Base-by-base conservation (phyloP, 768 basidiomycete species). In the Suillus bovinus region DNA sequence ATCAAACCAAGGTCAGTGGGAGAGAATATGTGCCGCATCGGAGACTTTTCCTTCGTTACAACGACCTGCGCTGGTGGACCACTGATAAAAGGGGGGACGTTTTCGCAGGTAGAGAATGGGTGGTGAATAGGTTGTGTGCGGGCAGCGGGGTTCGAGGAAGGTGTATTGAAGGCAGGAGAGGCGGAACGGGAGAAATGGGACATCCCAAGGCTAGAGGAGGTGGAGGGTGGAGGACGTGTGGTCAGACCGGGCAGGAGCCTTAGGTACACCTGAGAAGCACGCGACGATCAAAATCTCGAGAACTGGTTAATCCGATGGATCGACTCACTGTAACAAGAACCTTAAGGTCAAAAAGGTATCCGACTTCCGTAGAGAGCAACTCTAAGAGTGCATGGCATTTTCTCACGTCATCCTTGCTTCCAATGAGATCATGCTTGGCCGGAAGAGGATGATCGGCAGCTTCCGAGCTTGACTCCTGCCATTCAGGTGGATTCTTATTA, bases 351-450 rank as follows among this genome's bases (percentile, higher is more conserved):
- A 81, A 72, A 10, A 94, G 81, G 72, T 98, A 99, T 8, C 86
- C 86, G 22, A 86, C 79, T 78, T 99, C 96, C 1, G 94, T 96
- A 61, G 84, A 80, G 29, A 98, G 81, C 44, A 99, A 79, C 76
- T 98, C 96, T 66, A 86, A 81, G 56, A 98, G 82, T 7, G 93
- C 90, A 69, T 97, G 89, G 65, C 83, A 88, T 60, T 78, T 81
- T 55, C 86, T 72, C 16, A 79, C 66, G 39, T 78, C 70, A 54
- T 88, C 86, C 67, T 82, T 85, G 44, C 50, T 52, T 52, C 39
- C 42, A n/a, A 11, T 2, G 17, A 61, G 27, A 24, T 22, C 41
- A 20, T 33, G 22, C 17, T 60, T 46, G 17, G 13, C 31, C 58
- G 29, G 44, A 34, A 36, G 33, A 4, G 17, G 20, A 34, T 56